Conservation (phyloP, 202 grass and related monocot species). For the Digitaria exilis region DNA sequence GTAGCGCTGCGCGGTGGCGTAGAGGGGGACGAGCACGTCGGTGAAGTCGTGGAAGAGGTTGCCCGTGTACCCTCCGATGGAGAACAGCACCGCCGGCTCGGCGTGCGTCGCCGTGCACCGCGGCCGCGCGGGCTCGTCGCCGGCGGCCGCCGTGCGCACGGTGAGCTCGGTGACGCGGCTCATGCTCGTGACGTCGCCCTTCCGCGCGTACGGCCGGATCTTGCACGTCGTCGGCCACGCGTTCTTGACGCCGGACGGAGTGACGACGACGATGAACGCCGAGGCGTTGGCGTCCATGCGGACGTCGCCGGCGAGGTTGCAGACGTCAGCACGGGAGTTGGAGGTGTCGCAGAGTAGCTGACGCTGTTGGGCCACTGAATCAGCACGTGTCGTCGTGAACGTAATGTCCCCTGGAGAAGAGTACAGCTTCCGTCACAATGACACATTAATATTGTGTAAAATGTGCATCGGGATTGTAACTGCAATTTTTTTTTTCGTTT, state of each 20-base stretch:
- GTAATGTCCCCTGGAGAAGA: background rate
- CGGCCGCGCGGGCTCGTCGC: slow-evolving; percentile 29
- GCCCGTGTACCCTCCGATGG: slow-evolving; percentile 71
- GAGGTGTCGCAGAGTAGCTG: slow-evolving; percentile 59
- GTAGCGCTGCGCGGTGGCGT: slow-evolving; percentile 41
- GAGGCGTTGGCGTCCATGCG: slow-evolving; percentile 61
- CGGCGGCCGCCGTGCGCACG: slow-evolving; percentile 21
- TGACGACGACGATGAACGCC: slow-evolving; percentile 34
- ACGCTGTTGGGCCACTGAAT: background rate
- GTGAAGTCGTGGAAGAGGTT: slow-evolving; percentile 96
- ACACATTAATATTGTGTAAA: background rate
- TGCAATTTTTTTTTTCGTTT: background rate
- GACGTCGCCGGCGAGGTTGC: slow-evolving; percentile 69
- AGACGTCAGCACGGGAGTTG: slow-evolving; percentile 52
- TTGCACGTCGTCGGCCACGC: background rate
- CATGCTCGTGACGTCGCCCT: slow-evolving; percentile 64
- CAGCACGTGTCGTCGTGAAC: background rate
- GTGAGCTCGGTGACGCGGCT: slow-evolving; percentile 48
- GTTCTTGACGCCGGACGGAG: background rate
- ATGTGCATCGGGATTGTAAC: background rate
- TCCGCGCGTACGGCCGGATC: slow-evolving; percentile 69
- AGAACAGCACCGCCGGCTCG: slow-evolving; percentile 59
- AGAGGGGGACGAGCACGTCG: slow-evolving; percentile 73
- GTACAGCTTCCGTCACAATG: background rate
- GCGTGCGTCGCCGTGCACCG: slow-evolving; percentile 42